phyloP scores from a whole-genome alignment of 164 flowering plant species.

The Saururus chinensis region DNA sequence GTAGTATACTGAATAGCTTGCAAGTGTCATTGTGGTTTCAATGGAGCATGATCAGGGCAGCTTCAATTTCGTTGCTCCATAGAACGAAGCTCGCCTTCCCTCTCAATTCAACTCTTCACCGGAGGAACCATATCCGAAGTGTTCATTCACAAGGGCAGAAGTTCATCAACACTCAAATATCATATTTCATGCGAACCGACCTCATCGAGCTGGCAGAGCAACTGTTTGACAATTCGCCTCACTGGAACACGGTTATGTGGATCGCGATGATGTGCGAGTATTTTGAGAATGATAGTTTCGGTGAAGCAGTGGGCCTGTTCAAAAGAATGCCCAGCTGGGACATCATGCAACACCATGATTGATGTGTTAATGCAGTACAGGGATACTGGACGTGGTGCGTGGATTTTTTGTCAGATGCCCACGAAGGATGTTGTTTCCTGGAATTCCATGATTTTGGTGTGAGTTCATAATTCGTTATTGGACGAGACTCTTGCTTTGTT shows the following conservation, averaged over 20 bases:
- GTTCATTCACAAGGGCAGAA: constrained; percentile 15
- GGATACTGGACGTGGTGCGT: constrained; percentile 25
- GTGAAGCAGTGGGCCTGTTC: constrained; percentile 25
- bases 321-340: constrained; percentile 43
- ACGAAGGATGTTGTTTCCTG: too few relatives aligned
- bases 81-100: too few relatives aligned
- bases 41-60: too few relatives aligned
- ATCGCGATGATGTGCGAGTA: constrained; percentile 59
- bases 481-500: constrained; percentile 25
- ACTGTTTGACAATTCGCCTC: too few relatives aligned
- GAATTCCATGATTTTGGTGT: too few relatives aligned
- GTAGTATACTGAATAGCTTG: too few relatives aligned
- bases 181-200: too few relatives aligned
- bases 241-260: constrained; percentile 38
- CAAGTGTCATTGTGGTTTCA: too few relatives aligned
- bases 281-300: constrained; percentile 29
- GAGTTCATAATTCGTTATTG: too few relatives aligned
- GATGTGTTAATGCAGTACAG: constrained; percentile 38
- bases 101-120: constrained; percentile 1
- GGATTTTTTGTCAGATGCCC: constrained; percentile 26
- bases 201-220: too few relatives aligned
- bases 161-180: constrained; percentile 33
- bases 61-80: too few relatives aligned
- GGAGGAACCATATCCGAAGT: constrained; percentile 5
- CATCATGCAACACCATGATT: constrained; percentile 48